Conservation (phyloP, 1,284 basidiomycete species). For the Albatrellus sp. region DNA sequence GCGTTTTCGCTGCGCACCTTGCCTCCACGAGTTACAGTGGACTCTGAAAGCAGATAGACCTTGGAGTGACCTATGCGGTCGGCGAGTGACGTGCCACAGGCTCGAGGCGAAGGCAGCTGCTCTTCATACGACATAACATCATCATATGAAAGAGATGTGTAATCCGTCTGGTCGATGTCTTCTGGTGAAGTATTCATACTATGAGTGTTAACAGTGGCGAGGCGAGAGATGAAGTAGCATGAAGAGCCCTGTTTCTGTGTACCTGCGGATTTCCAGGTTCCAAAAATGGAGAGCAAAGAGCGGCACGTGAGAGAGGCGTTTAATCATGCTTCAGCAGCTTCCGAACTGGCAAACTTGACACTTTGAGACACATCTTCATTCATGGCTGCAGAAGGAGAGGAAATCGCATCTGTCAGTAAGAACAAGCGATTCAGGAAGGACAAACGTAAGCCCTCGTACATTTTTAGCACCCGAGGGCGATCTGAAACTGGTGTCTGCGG, state of each 20-base stretch:
- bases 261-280: too few relatives aligned
- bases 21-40: constrained; percentile 34
- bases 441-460: constrained; percentile 55
- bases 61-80: constrained; percentile 53
- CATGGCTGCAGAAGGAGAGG: constrained; percentile 36
- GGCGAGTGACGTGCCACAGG: constrained; percentile 28
- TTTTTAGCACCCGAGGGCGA: not conserved
- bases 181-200: constrained; percentile 26
- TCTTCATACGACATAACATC: constrained; percentile 38
- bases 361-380: not conserved
- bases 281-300: not conserved
- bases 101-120: constrained; percentile 22
- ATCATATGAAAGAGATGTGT: constrained; percentile 34
- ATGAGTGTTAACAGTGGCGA: constrained; percentile 4
- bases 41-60: constrained; percentile 59
- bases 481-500: constrained; percentile 4
- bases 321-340: too few relatives aligned
- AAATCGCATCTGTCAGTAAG: constrained; percentile 47
- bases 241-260: too few relatives aligned
- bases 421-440: constrained; percentile 86
- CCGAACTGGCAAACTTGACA: not conserved
- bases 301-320: not conserved
- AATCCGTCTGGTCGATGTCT: constrained; percentile 13
- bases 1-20: constrained; percentile 54
- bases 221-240: not conserved